Evolutionary conservation across 176 grass and related monocot species (phyloP).

Genomic region (Cocos nucifera): DNA sequence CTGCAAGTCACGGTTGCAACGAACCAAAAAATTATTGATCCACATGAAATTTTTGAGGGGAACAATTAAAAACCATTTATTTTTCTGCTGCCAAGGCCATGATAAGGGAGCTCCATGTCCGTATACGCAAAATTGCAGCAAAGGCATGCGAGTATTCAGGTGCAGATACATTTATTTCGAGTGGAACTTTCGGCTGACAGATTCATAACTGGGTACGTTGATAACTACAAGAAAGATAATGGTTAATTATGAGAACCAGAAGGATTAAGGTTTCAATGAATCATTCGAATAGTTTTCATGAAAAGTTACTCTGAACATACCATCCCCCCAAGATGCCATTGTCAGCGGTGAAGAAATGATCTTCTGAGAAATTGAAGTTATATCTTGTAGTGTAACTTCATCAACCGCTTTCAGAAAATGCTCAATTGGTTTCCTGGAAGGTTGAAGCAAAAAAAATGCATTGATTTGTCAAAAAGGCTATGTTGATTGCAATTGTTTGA

Average conservation of each 20-base stretch:
- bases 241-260: neutral
- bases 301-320: slow-evolving; percentile 26
- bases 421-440: slow-evolving; percentile 57
- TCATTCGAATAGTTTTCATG: too few relatives aligned
- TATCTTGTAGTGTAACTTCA: slow-evolving; percentile 51
- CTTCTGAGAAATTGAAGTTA: slow-evolving; percentile 41
- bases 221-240: slow-evolving; percentile 36
- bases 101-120: neutral
- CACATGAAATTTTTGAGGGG: slow-evolving; percentile 3
- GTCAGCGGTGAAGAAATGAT: slow-evolving; percentile 71
- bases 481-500: too few relatives aligned
- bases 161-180: slow-evolving; percentile 15
- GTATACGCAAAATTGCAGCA: slow-evolving; percentile 12
- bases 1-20: neutral
- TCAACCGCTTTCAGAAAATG: slow-evolving; percentile 54
- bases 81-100: slow-evolving; percentile 17
- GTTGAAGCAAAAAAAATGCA: neutral
- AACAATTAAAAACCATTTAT: slow-evolving; percentile 11
- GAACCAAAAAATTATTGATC: slow-evolving; percentile 2
- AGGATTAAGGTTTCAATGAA: neutral
- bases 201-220: slow-evolving; percentile 67
- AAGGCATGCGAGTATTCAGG: neutral
- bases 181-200: slow-evolving; percentile 55
- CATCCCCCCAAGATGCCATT: slow-evolving; percentile 77
- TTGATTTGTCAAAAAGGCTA: too few relatives aligned